Evolutionary conservation across 2,329 filamentous ascomycete genomes (phyloP).

Genomic region (Pyricularia sp.): DNA sequence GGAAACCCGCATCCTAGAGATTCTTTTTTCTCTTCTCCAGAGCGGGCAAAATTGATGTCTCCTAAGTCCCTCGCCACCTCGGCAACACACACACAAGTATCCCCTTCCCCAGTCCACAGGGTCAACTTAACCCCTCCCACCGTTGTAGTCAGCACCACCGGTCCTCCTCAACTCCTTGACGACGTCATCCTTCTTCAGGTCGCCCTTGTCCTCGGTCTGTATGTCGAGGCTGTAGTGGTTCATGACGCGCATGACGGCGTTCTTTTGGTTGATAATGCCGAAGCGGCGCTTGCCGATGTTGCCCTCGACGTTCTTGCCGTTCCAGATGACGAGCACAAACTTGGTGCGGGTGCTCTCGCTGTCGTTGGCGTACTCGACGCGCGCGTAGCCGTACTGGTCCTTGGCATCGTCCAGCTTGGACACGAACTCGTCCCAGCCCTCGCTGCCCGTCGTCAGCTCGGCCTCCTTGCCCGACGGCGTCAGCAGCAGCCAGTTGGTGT

Average conservation of each 20-base stretch:
- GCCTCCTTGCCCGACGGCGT: slow-evolving; percentile 46
- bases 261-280: slow-evolving; percentile 57
- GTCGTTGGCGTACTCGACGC: slow-evolving; percentile 63
- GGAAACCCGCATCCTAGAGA: background rate
- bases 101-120: too few relatives aligned
- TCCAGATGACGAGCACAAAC: slow-evolving; percentile 60
- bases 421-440: slow-evolving; percentile 51
- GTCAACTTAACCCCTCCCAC: slow-evolving; percentile 41
- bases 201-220: slow-evolving; percentile 49
- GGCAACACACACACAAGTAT: background rate
- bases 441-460: slow-evolving; percentile 48
- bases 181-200: slow-evolving; percentile 53
- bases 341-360: slow-evolving; percentile 60
- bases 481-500: slow-evolving; percentile 58
- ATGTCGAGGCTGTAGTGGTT: slow-evolving; percentile 58
- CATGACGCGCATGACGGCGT: slow-evolving; percentile 53
- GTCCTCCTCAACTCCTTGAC: slow-evolving; percentile 53
- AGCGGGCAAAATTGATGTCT: background rate
- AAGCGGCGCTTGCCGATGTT: slow-evolving; percentile 67
- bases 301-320: slow-evolving; percentile 53
- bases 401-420: slow-evolving; percentile 44
- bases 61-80: background rate
- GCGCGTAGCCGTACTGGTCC: slow-evolving; percentile 58
- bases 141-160: slow-evolving; percentile 64
- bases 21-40: background rate